Conservation (phyloP, 208 protist species). For the Angomonas desouzai region DNA sequence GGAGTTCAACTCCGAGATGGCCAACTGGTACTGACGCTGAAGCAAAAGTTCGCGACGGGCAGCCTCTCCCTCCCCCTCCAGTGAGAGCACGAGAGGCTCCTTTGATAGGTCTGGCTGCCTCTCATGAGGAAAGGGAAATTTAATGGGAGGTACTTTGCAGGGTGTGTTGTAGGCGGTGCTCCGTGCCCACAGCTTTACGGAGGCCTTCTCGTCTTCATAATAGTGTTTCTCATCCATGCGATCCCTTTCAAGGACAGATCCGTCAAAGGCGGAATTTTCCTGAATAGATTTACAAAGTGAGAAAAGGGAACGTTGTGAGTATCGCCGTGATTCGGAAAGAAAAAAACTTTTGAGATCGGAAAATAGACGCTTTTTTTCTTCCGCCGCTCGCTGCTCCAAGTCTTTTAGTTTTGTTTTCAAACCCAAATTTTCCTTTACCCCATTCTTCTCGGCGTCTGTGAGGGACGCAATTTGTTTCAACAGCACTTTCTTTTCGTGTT, state of each 20-base stretch:
- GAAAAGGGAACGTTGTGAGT: background rate
- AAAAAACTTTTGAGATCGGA: background rate
- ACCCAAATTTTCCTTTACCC: conserved; percentile 18
- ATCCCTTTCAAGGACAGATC: conserved; percentile 22
- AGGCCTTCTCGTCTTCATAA: conserved; percentile 21
- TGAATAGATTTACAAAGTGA: conserved; percentile 5
- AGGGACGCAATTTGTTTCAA: conserved; percentile 37
- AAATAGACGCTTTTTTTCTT: conserved; percentile 15
- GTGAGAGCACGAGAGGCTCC: conserved; percentile 21
- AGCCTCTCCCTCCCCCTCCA: conserved; percentile 1
- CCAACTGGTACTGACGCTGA: background rate
- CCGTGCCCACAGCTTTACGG: conserved; percentile 29
- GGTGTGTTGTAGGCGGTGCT: conserved; percentile 39
- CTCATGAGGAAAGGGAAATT: conserved; percentile 17
- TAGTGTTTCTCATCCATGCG: conserved; percentile 15
- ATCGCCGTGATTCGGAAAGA: background rate
- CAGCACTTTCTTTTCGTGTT: conserved; percentile 22
- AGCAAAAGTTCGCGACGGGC: background rate
- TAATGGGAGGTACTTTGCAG: conserved; percentile 27
- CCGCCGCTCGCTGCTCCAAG: conserved; percentile 15
- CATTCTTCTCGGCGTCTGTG: conserved; percentile 15
- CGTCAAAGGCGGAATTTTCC: conserved; percentile 20
- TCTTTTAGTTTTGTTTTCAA: conserved; percentile 19
- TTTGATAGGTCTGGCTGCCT: conserved; percentile 5
- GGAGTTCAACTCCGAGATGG: background rate